A percentile compares a stretch with the other conserved stretches of the same genome.
These are phyloP conservation scores for Cryphonectria naterciae DNA, from an alignment of 2,329 filamentous ascomycete genomes.

Conservation along the genomic window DNA sequence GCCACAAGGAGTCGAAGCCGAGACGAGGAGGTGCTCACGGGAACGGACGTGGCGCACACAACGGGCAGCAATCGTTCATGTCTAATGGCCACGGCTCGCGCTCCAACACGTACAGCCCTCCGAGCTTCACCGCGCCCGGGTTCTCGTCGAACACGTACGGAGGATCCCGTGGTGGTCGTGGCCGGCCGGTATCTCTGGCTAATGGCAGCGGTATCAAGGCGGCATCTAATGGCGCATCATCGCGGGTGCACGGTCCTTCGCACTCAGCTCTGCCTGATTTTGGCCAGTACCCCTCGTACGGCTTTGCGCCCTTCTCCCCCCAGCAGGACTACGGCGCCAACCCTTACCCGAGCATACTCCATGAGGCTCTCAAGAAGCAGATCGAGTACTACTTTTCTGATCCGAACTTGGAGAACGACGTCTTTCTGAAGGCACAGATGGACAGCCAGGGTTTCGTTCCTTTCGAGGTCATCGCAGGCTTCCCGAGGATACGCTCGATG, in stretches of 20 bases:
- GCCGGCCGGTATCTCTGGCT: conserved; percentile 31
- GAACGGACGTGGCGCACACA: conserved; percentile 26
- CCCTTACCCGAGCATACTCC: conserved; percentile 32
- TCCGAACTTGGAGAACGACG: conserved; percentile 92
- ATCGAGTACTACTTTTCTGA: conserved; percentile 97
- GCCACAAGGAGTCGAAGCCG: conserved; percentile 25
- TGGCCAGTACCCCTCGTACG: conserved; percentile 45
- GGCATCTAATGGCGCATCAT: conserved; percentile 28
- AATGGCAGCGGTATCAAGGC: conserved; percentile 23
- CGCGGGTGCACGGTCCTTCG: conserved; percentile 33
- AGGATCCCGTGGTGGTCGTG: conserved; percentile 45
- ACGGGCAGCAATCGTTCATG: conserved; percentile 23
- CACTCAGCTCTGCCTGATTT: conserved; percentile 41
- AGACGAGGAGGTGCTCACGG: conserved; percentile 24
- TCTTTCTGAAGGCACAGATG: conserved; percentile 88
- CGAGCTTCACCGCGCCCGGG: conserved; percentile 8
- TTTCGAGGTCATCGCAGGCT: conserved; percentile 77
- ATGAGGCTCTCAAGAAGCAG: conserved; percentile 51
- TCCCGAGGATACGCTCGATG: conserved; percentile 79
- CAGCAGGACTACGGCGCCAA: conserved; percentile 43
- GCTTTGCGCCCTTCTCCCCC: conserved; percentile 57
- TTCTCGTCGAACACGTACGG: conserved; percentile 19
- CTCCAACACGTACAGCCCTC: conserved; percentile 21
- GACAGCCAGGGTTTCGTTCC: conserved; percentile 92
- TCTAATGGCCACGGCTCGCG: conserved; percentile 27